A percentile compares a stretch with the other conserved stretches of the same genome.
Evolutionary conservation across 768 basidiomycete genomes (phyloP).

Genomic region (Epithele typhae): DNA sequence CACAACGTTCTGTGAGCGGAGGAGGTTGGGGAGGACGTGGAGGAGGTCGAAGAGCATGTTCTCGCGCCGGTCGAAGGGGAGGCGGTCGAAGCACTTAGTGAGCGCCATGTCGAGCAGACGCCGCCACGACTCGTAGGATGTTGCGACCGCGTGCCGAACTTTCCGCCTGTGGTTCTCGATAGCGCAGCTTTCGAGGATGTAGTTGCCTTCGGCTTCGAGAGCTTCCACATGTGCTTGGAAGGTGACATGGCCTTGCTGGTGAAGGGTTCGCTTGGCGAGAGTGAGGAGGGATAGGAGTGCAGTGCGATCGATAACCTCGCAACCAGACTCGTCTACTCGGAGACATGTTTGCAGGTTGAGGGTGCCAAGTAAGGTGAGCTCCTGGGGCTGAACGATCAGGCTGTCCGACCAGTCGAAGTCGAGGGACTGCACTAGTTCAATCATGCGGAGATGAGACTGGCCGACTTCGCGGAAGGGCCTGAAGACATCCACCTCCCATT

Average conservation of each 20-base stretch:
- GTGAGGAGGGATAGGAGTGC: constrained; percentile 70
- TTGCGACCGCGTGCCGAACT: constrained; percentile 64
- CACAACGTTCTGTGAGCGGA: constrained; percentile 60
- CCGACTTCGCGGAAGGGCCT: constrained; percentile 67
- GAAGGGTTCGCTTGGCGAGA: constrained; percentile 53
- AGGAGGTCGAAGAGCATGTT: constrained; percentile 89
- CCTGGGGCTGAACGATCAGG: constrained; percentile 49
- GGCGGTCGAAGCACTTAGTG: constrained; percentile 78
- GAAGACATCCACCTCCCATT: constrained; percentile 46
- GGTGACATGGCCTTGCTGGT: constrained; percentile 63
- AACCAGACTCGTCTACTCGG: constrained; percentile 64
- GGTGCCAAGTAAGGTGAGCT: constrained; percentile 60
- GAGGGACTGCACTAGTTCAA: constrained; percentile 84
- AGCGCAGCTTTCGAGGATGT: constrained; percentile 79
- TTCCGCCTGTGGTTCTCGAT: constrained; percentile 87
- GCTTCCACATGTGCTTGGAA: constrained; percentile 61
- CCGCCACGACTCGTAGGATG: constrained; percentile 81
- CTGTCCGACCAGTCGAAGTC: constrained; percentile 88
- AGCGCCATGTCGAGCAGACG: constrained; percentile 80
- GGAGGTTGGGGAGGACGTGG: constrained; percentile 68
- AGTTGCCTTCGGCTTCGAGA: constrained; percentile 62
- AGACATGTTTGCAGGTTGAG: constrained; percentile 70
- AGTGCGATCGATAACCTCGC: constrained; percentile 76
- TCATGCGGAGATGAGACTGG: constrained; percentile 79
- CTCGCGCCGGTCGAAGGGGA: constrained; percentile 81